These are phyloP conservation scores for Marasmius fiardii DNA, from an alignment of 1,284 basidiomycete genomes.

Conservation along the genomic window DNA sequence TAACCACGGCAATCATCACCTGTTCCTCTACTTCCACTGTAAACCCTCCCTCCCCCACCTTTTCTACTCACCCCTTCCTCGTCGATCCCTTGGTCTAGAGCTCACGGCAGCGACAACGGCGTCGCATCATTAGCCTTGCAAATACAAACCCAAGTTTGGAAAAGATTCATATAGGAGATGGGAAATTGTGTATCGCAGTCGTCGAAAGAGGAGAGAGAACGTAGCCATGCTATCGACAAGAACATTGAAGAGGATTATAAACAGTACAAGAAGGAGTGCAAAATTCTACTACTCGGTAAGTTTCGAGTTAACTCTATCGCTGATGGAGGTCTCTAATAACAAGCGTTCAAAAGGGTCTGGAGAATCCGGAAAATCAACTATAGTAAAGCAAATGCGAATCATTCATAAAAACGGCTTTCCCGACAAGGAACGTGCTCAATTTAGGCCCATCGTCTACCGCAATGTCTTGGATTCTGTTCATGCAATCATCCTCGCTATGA, in stretches of 20 bases:
- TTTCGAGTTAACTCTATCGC: slow-evolving; percentile 11
- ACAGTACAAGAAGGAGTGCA: slow-evolving; percentile 77
- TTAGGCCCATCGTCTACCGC: slow-evolving; percentile 80
- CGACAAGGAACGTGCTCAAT: slow-evolving; percentile 75
- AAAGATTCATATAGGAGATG: too few species aligned
- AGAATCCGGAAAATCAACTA: slow-evolving; percentile 90
- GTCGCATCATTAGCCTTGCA: too few species aligned
- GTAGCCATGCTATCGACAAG: slow-evolving; percentile 46
- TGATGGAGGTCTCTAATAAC: slow-evolving; percentile 8
- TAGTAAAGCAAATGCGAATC: slow-evolving; percentile 99
- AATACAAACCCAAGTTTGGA: too few species aligned
- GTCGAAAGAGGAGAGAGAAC: background rate
- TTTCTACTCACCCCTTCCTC: background rate
- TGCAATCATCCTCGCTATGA: slow-evolving; percentile 84
- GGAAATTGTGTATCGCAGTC: background rate
- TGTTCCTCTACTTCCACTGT: background rate
- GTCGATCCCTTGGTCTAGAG: background rate
- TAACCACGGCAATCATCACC: background rate
- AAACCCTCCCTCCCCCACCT: background rate
- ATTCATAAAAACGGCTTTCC: slow-evolving; percentile 95
- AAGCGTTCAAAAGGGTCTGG: slow-evolving; percentile 39
- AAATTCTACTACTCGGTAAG: slow-evolving; percentile 79
- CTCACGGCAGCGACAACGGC: too few species aligned
- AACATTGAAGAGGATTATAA: slow-evolving; percentile 57
- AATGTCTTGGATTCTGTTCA: slow-evolving; percentile 89